A percentile compares a stretch with the other conserved stretches of the same genome.
These are phyloP conservation scores for Spongospora subterranea DNA, from an alignment of 208 protist genomes.

Conservation along the genomic window DNA sequence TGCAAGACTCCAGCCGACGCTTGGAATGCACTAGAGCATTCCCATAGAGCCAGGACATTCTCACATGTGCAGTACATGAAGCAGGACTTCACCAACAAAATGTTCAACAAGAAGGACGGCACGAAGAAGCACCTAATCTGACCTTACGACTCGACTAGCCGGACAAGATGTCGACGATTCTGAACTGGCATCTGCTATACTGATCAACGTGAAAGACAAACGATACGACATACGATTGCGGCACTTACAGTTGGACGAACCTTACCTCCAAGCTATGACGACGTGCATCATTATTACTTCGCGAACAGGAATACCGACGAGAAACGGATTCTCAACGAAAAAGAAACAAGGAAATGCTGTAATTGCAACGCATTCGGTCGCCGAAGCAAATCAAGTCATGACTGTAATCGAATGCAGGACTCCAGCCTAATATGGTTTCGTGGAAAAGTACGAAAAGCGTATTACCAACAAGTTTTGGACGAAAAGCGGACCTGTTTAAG, in stretches of 20 bases:
- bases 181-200: neutral
- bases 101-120: neutral
- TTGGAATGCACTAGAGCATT: slow-evolving; percentile 6
- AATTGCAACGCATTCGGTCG: neutral
- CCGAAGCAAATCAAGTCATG: too few species aligned
- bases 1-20: too few species aligned
- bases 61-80: neutral
- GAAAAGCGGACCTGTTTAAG: too few species aligned
- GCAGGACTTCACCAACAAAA: neutral
- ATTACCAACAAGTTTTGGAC: too few species aligned
- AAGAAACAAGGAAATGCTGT: neutral
- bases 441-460: too few species aligned
- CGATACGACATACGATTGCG: neutral
- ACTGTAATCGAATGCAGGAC: too few species aligned
- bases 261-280: neutral
- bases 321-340: neutral
- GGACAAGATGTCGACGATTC: neutral
- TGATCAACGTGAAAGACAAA: neutral
- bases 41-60: neutral
- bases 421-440: too few species aligned
- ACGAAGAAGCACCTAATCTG: neutral
- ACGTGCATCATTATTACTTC: neutral
- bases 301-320: neutral
- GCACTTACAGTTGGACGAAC: neutral
- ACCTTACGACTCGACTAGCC: neutral